phyloP scores from a whole-genome alignment of 257 asterid genomes.

The Solanum sitiens region DNA sequence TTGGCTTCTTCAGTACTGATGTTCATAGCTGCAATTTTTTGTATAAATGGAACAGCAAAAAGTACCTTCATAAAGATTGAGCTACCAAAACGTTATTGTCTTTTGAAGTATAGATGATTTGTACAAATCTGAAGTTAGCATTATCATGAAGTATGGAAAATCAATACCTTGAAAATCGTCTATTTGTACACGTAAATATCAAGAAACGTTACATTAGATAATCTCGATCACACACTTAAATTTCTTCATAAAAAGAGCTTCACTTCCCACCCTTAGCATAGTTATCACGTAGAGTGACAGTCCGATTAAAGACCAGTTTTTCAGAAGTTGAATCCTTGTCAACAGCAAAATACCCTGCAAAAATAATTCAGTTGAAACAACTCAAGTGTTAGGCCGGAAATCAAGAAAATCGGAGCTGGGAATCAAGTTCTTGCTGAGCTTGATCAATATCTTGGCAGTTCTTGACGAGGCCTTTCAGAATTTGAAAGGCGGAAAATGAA shows the following conservation, averaged over 20 bases:
- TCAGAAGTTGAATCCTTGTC: conserved; percentile 58
- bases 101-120: neutral
- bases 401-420: neutral
- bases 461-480: neutral
- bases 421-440: neutral
- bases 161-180: neutral
- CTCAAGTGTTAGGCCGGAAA: neutral
- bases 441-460: neutral
- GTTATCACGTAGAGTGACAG: conserved; percentile 64
- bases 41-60: neutral
- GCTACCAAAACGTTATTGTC: neutral
- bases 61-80: neutral
- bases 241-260: neutral
- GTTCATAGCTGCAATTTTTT: neutral
- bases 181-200: neutral
- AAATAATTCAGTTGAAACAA: neutral
- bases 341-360: conserved; percentile 61
- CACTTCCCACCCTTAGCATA: conserved; percentile 58
- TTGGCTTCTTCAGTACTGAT: neutral
- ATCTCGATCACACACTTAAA: neutral
- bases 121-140: neutral
- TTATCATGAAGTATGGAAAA: neutral
- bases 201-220: neutral
- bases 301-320: conserved; percentile 62
- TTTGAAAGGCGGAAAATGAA: neutral